Conservation (phyloP, 2,329 filamentous ascomycete species). For the Bipolaris gigantea region DNA sequence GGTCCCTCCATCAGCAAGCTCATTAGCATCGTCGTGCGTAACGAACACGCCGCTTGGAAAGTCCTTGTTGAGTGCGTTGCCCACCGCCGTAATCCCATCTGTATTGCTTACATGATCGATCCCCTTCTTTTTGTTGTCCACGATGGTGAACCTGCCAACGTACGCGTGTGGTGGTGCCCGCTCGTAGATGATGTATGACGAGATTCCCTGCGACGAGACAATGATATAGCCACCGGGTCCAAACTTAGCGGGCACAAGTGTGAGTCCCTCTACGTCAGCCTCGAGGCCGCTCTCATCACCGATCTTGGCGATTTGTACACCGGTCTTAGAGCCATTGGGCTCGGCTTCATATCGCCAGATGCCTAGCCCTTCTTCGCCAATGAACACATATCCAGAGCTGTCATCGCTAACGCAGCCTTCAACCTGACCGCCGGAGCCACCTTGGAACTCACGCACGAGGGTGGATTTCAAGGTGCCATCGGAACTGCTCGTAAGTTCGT, state of each 20-base stretch:
- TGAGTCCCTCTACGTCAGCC: slow-evolving; percentile 59
- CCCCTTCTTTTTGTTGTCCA: slow-evolving; percentile 46
- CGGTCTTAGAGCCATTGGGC: slow-evolving; percentile 46
- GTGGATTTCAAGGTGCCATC: slow-evolving; percentile 50
- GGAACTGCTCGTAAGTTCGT: slow-evolving; percentile 48
- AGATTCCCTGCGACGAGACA: slow-evolving; percentile 58
- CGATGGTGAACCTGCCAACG: slow-evolving; percentile 54
- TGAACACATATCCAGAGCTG: slow-evolving; percentile 54
- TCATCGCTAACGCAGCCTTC: slow-evolving; percentile 60
- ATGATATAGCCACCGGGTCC: slow-evolving; percentile 54
- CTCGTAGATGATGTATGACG: slow-evolving; percentile 56
- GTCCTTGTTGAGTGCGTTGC: slow-evolving; percentile 46
- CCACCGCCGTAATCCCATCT: slow-evolving; percentile 55
- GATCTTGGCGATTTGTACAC: slow-evolving; percentile 47
- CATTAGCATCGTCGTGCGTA: slow-evolving; percentile 58
- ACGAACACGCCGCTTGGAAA: slow-evolving; percentile 51
- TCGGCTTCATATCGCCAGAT: slow-evolving; percentile 59
- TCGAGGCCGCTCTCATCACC: slow-evolving; percentile 52
- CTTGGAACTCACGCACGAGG: slow-evolving; percentile 56
- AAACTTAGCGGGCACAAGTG: slow-evolving; percentile 52
- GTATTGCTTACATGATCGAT: slow-evolving; percentile 59
- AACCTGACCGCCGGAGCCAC: slow-evolving; percentile 56
- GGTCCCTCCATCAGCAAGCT: slow-evolving; percentile 51
- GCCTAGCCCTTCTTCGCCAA: slow-evolving; percentile 57
- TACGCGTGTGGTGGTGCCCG: slow-evolving; percentile 54